Base-by-base conservation (phyloP, 2,329 filamentous ascomycete species). In the Metarhizium rileyi region DNA sequence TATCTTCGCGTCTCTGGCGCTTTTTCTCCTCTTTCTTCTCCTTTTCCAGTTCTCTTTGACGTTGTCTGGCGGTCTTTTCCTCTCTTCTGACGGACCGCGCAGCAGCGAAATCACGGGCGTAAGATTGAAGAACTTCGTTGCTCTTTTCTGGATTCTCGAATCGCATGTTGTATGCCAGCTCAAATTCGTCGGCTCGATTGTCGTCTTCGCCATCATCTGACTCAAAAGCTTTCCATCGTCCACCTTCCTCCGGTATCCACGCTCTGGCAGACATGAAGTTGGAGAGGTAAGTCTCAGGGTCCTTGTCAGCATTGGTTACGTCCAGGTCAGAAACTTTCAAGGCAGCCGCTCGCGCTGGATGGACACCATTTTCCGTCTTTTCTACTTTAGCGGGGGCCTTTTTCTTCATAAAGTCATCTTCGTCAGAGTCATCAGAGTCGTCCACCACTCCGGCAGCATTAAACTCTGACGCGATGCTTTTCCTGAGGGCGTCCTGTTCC, bases 221-320 rank as follows among this genome's bases (percentile, higher is more conserved):
- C 62, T 96, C 89, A 50, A 98, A 86, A 0, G 90, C 87, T 58
- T 90, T 76, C 68, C 87, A 90, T 40, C 78, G 77, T 22, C 79
- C 74, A 40, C 74, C 75, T 47, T 79, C 80, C 9, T 78, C 77
- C 0, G 86, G 81, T 6, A 91, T 78, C 93, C 93, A 98, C 16
- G 90, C 91, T 52, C 90, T 83, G 7, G 90, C 79, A n/a, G 86
- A 80, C 78, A 98, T 81, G 70, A 95, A 98, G 66, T 96, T 95
- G 49, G 88, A 91, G n/a, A 98, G 72, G 65, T 89, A 98, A 1
- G 80, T 85, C 62, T 97, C 91, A 0, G 91, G 93, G 63, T 98
- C 84, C 65, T 88, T 86, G 60, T 95, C 87, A 35, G 93, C 90
- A 51, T 80, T 78, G 44, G 81, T 75, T 41, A 95, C 72, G 58